Evolutionary conservation across 2,329 filamentous ascomycete species (phyloP).

Genomic region (Simplicillium aogashimaense): DNA sequence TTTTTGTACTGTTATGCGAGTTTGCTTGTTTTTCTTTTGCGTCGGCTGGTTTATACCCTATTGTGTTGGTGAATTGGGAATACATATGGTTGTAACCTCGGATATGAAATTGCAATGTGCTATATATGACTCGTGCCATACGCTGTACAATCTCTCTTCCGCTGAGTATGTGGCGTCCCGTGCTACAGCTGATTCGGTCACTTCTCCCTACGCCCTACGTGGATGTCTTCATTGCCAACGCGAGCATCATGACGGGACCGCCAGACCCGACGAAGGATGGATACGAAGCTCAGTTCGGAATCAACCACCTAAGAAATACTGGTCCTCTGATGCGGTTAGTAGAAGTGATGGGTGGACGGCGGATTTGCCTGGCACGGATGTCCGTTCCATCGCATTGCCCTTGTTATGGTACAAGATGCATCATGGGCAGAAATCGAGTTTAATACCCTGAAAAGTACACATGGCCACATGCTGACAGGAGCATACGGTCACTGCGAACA

Average conservation of each 20-base stretch:
- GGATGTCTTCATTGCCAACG: conserved; percentile 27
- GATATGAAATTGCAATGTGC: too few relatives aligned
- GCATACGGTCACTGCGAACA: conserved; percentile 37
- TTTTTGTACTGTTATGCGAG: too few relatives aligned
- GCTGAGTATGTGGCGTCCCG: too few relatives aligned
- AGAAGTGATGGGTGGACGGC: conserved; percentile 13
- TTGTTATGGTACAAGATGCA: conserved; percentile 16
- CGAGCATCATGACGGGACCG: conserved; percentile 22
- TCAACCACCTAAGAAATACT: conserved; percentile 21
- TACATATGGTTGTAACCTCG: too few relatives aligned
- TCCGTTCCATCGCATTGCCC: conserved; percentile 15
- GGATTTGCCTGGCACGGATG: conserved; percentile 4
- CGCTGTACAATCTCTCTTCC: conserved; percentile 27
- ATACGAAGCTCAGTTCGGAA: conserved; percentile 23
- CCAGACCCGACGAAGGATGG: conserved; percentile 20
- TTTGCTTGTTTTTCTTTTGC: too few relatives aligned
- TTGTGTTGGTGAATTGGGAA: too few relatives aligned
- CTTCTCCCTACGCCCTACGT: conserved; percentile 28
- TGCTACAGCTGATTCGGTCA: conserved; percentile 29
- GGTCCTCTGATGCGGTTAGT: conserved; percentile 23
- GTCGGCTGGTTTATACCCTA: too few relatives aligned
- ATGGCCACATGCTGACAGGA: conserved; percentile 16
- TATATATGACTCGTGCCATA: neutral
- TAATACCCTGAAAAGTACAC: conserved; percentile 14
- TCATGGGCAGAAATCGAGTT: conserved; percentile 17